These are phyloP conservation scores for Tolypocladium capitatum DNA, from an alignment of 2,329 filamentous ascomycete genomes.

Conservation along the genomic window DNA sequence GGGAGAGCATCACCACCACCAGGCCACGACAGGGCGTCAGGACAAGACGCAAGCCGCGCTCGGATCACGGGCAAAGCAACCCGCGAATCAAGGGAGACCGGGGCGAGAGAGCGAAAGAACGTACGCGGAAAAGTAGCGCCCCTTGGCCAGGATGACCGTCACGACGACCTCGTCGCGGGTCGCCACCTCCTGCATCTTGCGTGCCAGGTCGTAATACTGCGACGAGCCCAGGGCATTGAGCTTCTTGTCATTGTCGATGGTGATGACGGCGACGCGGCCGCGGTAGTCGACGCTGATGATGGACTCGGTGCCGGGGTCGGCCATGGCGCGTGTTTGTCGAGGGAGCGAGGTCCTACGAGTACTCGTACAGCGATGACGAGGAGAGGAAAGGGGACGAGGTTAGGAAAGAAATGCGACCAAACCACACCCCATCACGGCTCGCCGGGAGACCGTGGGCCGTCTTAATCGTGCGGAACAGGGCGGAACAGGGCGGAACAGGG, in stretches of 20 bases:
- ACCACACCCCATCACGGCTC: not conserved
- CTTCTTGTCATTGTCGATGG: slow-evolving; percentile 72
- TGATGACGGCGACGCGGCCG: slow-evolving; percentile 53
- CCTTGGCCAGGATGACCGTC: slow-evolving; percentile 73
- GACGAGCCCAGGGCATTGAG: slow-evolving; percentile 66
- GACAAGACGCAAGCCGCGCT: no score
- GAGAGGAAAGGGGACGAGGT: not conserved
- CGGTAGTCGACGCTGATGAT: slow-evolving; percentile 26
- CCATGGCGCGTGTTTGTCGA: not conserved
- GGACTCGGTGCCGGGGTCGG: slow-evolving; percentile 3
- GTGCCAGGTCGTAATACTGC: slow-evolving; percentile 66
- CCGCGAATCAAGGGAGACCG: not conserved
- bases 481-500: no score
- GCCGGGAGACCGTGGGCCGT: not conserved
- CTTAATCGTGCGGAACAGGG: not conserved
- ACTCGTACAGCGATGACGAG: not conserved
- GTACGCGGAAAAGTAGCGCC: slow-evolving; percentile 81
- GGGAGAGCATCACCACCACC: not conserved
- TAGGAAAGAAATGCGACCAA: not conserved
- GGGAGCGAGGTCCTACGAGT: not conserved
- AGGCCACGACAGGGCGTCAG: not conserved
- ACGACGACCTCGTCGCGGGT: slow-evolving; percentile 67
- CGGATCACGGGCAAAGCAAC: no score
- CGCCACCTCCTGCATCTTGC: slow-evolving; percentile 64
- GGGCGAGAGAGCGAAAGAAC: slow-evolving; percentile 12